Conservation (phyloP, 129 eudicot genomes). For the Mikania micrantha region DNA sequence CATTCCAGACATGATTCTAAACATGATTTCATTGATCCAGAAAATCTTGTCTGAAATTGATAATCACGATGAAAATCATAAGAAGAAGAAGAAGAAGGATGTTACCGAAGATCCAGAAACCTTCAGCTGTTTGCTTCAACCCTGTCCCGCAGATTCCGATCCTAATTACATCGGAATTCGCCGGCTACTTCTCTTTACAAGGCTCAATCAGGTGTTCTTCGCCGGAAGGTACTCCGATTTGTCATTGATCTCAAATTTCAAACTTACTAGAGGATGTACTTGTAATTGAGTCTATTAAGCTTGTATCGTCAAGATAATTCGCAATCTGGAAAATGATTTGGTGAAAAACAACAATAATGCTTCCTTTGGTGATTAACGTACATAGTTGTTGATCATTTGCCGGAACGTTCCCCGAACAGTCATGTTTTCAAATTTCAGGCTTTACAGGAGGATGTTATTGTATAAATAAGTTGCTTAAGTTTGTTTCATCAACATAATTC, state of each 20-base stretch:
- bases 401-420: slow-evolving; percentile 42
- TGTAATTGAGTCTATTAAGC: no score
- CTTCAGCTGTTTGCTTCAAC: slow-evolving; percentile 86
- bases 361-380: no score
- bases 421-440: neutral
- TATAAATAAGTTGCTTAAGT: neutral
- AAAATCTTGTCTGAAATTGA: slow-evolving; percentile 32
- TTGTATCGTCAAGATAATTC: no score
- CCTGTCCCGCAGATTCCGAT: slow-evolving; percentile 58
- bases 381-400: no score
- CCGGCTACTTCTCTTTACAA: slow-evolving; percentile 70
- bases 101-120: slow-evolving; percentile 63
- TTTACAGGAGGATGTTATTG: neutral
- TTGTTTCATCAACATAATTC: neutral
- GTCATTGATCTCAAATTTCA: neutral
- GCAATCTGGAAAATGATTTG: no score
- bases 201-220: slow-evolving; percentile 52
- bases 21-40: no score
- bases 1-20: no score
- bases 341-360: no score
- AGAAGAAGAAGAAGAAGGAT: slow-evolving; percentile 18
- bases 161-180: slow-evolving; percentile 76
- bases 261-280: slow-evolving; percentile 1
- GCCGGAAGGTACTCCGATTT: slow-evolving; percentile 49
- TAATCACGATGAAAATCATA: slow-evolving; percentile 19